Evolutionary conservation across 306 rosid species (phyloP).

Genomic region (Cucurbita moschata): DNA sequence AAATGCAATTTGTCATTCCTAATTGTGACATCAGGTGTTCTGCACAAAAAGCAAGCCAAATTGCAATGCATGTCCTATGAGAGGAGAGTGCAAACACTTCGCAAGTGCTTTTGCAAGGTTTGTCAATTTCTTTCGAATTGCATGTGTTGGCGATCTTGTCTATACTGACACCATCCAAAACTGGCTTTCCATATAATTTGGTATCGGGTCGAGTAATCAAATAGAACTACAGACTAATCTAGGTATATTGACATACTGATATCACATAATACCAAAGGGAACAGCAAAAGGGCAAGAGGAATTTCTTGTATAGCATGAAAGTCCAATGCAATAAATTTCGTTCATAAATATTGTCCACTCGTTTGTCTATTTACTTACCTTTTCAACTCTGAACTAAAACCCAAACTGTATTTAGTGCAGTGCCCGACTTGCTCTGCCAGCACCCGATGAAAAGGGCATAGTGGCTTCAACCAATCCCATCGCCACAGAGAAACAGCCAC

Average conservation of each 20-base stretch:
- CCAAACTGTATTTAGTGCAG: conserved; percentile 33
- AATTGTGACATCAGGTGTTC: conserved; percentile 49
- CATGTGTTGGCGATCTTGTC: neutral
- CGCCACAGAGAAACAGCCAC: conserved; percentile 21
- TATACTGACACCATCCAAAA: neutral
- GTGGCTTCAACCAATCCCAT: conserved; percentile 29
- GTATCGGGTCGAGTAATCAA: too few relatives aligned
- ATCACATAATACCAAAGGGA: neutral
- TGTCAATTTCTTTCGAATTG: conserved; percentile 1
- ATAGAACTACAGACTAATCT: neutral
- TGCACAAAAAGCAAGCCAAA: conserved; percentile 89
- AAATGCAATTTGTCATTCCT: neutral
- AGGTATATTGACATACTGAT: neutral
- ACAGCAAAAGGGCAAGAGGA: neutral
- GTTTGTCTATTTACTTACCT: neutral
- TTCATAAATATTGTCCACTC: neutral
- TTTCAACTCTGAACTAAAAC: conserved; percentile 3
- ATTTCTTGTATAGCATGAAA: neutral
- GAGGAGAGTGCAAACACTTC: conserved; percentile 96
- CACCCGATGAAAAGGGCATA: conserved; percentile 59
- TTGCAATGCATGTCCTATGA: conserved; percentile 96
- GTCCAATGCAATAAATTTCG: neutral
- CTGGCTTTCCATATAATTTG: neutral
- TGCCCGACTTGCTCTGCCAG: conserved; percentile 87
- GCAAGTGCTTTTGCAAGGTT: conserved; percentile 99